Evolutionary conservation across 768 basidiomycete species (phyloP).

Genomic region (Pulveroboletus sp.): DNA sequence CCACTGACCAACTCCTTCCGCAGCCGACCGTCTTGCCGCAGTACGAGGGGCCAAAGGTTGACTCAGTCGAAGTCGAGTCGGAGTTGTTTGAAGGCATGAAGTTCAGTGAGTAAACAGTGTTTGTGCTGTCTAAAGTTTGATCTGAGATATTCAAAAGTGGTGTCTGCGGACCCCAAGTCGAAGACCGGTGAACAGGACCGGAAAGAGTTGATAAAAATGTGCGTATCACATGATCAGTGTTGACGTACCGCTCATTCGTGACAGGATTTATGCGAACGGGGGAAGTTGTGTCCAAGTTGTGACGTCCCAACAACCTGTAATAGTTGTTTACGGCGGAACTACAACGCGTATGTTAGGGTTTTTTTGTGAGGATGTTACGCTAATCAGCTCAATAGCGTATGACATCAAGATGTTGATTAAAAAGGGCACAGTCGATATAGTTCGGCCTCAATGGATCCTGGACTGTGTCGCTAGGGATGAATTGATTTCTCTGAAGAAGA

Average conservation of each 20-base stretch:
- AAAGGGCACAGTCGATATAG: slow-evolving; percentile 67
- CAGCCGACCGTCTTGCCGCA: slow-evolving; percentile 63
- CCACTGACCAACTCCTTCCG: background rate
- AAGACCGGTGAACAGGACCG: slow-evolving; percentile 67
- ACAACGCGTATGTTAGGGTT: slow-evolving; percentile 55
- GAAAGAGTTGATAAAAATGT: slow-evolving; percentile 67
- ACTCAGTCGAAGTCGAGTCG: slow-evolving; percentile 56
- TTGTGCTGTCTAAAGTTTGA: background rate
- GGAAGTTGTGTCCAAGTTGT: slow-evolving; percentile 59
- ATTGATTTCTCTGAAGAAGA: slow-evolving; percentile 61
- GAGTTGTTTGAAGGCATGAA: slow-evolving; percentile 71
- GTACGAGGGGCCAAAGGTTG: slow-evolving; percentile 63
- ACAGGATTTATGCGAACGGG: slow-evolving; percentile 69
- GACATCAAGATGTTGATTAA: slow-evolving; percentile 69
- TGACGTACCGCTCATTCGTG: slow-evolving; percentile 1
- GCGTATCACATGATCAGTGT: slow-evolving; percentile 15
- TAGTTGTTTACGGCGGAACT: slow-evolving; percentile 68
- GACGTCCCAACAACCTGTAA: slow-evolving; percentile 47
- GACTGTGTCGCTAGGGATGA: slow-evolving; percentile 67
- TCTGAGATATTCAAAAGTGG: slow-evolving; percentile 43
- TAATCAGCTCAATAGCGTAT: slow-evolving; percentile 45
- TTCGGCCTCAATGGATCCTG: slow-evolving; percentile 78
- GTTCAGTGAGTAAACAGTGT: slow-evolving; percentile 59
- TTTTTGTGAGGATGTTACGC: background rate
- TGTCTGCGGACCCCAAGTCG: slow-evolving; percentile 73